phyloP scores from a whole-genome alignment of 805 yeast genomes.

The Zygosaccharomyces siamensis region DNA sequence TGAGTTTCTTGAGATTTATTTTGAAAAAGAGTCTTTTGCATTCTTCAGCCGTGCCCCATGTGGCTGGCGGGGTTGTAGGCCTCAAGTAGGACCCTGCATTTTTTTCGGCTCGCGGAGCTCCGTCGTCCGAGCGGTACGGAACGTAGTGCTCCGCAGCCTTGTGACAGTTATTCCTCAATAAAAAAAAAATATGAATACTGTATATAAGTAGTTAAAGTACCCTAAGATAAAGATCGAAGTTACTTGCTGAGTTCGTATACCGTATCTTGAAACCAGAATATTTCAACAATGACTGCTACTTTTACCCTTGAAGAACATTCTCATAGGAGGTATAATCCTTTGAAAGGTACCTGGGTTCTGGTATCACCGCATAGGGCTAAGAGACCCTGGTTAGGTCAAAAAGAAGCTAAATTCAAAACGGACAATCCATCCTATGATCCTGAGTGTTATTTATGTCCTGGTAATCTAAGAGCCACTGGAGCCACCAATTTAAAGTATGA shows the following conservation, averaged over 20 bases:
- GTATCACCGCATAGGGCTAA: conserved; percentile 75
- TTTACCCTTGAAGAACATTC: conserved; percentile 54
- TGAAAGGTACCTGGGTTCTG: conserved; percentile 61
- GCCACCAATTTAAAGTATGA: conserved; percentile 53
- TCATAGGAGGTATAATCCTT: conserved; percentile 66
- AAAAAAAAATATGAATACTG: too few species aligned
- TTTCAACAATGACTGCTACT: not conserved
- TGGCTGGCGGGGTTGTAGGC: not conserved
- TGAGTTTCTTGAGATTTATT: too few species aligned
- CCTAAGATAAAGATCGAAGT: too few species aligned
- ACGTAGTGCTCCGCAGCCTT: not conserved
- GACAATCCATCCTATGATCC: conserved; percentile 53
- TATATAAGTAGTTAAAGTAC: too few species aligned
- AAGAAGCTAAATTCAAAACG: conserved; percentile 45
- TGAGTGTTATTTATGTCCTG: conserved; percentile 68
- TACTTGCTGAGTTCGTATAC: not conserved
- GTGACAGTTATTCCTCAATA: not conserved
- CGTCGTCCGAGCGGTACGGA: conserved; percentile 1
- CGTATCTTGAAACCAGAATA: not conserved
- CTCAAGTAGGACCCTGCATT: not conserved
- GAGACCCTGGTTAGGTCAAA: conserved; percentile 78
- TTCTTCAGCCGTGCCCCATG: not conserved
- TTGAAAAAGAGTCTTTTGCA: too few species aligned
- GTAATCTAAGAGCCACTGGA: conserved; percentile 62
- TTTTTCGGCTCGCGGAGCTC: not conserved